phyloP scores from a whole-genome alignment of 306 rosid species.

The Gynostemma pentaphyllum region DNA sequence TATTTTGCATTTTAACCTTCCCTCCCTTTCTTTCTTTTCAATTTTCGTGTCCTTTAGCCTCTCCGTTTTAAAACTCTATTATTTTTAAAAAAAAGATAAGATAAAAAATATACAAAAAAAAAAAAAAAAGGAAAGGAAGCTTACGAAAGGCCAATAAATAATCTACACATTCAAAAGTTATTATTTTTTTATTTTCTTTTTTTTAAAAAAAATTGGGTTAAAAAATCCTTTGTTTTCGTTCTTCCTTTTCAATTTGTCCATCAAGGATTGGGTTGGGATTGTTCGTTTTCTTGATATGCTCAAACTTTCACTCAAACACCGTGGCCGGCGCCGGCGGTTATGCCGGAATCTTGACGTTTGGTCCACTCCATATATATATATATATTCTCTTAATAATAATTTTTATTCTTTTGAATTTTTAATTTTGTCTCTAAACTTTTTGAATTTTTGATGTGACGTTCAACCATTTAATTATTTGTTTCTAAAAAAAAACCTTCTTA shows the following conservation, averaged over 20 bases:
- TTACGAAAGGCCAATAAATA: conserved; percentile 32
- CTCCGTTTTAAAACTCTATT: conserved; percentile 20
- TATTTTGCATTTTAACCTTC: conserved; percentile 21
- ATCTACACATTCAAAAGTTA: conserved; percentile 20
- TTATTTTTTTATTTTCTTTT: conserved; percentile 13
- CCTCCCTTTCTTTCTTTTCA: conserved; percentile 28
- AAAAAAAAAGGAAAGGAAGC: conserved; percentile 14
- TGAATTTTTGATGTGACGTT: too few relatives aligned
- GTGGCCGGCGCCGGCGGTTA: not conserved
- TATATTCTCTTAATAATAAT: too few relatives aligned
- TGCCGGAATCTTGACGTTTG: not conserved
- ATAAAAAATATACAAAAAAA: not conserved
- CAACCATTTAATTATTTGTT: too few relatives aligned
- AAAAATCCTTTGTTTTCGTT: conserved; percentile 6
- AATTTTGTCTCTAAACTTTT: too few relatives aligned
- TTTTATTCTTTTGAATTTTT: too few relatives aligned
- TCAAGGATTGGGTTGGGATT: not conserved
- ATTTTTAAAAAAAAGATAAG: not conserved
- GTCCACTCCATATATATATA: not conserved
- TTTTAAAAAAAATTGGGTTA: conserved; percentile 9
- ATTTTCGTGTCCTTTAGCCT: conserved; percentile 23
- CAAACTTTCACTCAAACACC: not conserved
- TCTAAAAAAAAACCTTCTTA: too few relatives aligned
- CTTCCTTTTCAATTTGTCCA: not conserved
- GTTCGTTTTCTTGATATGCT: not conserved